Percentiles rank a stretch among this genome's conserved stretches.
These are phyloP conservation scores for Coelastrella sp. DNA, from an alignment of 139 green algal genomes.

Conservation along the genomic window DNA sequence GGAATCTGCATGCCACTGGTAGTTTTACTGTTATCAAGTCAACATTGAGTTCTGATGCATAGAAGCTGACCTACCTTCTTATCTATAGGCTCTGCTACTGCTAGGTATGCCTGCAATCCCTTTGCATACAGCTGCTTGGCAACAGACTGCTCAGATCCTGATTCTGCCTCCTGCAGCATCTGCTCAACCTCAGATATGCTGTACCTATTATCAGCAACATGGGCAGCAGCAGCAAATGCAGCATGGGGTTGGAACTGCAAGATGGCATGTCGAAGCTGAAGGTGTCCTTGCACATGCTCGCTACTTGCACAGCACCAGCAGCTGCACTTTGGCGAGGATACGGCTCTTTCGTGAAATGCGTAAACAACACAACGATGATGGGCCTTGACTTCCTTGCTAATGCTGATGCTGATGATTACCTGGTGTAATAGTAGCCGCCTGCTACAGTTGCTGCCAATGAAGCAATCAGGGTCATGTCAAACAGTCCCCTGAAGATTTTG, in stretches of 20 bases:
- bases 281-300: no score
- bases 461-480: background rate
- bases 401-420: background rate
- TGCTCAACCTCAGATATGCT: slow-evolving; percentile 28
- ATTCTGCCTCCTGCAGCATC: background rate
- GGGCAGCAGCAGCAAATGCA: background rate
- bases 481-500: background rate
- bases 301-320: no score
- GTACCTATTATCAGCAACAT: background rate
- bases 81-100: slow-evolving; percentile 31
- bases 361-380: no score
- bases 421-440: slow-evolving; percentile 2
- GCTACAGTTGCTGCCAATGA: background rate
- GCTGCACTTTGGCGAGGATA: no score
- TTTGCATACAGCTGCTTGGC: background rate
- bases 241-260: no score
- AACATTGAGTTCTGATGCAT: no score
- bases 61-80: no score
- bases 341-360: no score
- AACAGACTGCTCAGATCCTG: background rate
- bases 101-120: background rate
- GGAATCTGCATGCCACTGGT: no score
- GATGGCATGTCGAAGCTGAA: background rate
- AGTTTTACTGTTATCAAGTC: no score
- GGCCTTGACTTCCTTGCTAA: background rate